These are phyloP conservation scores for Galium porrigens DNA, from an alignment of 305 asterid species.

Conservation along the genomic window DNA sequence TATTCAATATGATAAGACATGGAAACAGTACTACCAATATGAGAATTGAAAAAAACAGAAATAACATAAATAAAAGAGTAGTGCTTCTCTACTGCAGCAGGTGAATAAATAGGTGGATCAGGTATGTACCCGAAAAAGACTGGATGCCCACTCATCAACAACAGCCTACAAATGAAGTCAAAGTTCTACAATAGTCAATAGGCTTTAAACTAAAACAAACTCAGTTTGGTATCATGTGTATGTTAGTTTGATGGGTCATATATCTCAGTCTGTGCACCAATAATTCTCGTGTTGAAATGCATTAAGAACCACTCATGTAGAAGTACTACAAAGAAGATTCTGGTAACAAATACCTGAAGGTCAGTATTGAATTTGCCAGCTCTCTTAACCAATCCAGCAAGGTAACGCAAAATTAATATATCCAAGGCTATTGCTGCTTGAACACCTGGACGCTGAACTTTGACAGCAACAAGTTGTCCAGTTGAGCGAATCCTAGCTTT, in stretches of 20 bases:
- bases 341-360: constrained; percentile 55
- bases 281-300: not conserved
- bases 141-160: constrained; percentile 96
- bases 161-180: constrained; percentile 46
- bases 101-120: constrained; percentile 19
- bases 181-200: constrained; percentile 1
- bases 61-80: not conserved
- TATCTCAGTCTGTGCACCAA: not conserved
- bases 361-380: constrained; percentile 73
- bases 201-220: not conserved
- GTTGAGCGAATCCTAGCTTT: constrained; percentile 80
- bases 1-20: constrained; percentile 81
- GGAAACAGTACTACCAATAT: constrained; percentile 2
- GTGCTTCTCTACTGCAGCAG: not conserved
- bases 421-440: constrained; percentile 91
- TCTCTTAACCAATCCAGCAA: constrained; percentile 60
- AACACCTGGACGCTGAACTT: constrained; percentile 98
- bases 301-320: not conserved
- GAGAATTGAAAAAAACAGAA: not conserved
- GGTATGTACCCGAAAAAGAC: constrained; percentile 81
- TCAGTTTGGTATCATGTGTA: not conserved
- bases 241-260: not conserved
- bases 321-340: constrained; percentile 3
- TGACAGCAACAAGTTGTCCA: constrained; percentile 75
- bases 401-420: constrained; percentile 65